These are phyloP conservation scores for Amanita polypyramis DNA, from an alignment of 768 basidiomycete genomes.

Conservation along the genomic window DNA sequence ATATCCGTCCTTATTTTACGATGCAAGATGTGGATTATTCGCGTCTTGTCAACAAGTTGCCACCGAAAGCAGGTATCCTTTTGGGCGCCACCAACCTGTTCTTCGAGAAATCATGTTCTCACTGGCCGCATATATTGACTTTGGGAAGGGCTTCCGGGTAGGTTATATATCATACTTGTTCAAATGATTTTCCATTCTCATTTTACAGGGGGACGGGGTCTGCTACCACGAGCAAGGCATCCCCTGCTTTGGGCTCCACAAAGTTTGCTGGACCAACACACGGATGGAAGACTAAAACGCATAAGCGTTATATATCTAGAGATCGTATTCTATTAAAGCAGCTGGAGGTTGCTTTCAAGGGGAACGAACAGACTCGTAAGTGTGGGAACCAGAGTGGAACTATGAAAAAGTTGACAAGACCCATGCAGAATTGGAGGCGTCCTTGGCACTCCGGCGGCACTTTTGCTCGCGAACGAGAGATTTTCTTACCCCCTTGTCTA, in stretches of 20 bases:
- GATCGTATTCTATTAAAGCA: slow-evolving; percentile 65
- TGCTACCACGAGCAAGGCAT: slow-evolving; percentile 6
- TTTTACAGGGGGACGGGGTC: slow-evolving; percentile 8
- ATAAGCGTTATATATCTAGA: slow-evolving; percentile 79
- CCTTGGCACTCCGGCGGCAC: slow-evolving; percentile 62
- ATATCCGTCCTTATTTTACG: slow-evolving; percentile 91
- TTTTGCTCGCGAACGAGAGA: slow-evolving; percentile 80
- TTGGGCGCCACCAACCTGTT: slow-evolving; percentile 87
- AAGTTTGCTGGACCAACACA: slow-evolving; percentile 41
- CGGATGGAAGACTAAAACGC: slow-evolving; percentile 70
- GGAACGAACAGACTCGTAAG: slow-evolving; percentile 43
- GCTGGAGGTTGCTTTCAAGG: slow-evolving; percentile 50
- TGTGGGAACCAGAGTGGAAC: slow-evolving; percentile 11
- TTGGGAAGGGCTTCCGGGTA: slow-evolving; percentile 44
- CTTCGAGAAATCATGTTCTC: slow-evolving; percentile 65
- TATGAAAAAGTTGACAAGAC: neutral
- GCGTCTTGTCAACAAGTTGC: slow-evolving; percentile 66
- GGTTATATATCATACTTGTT: slow-evolving; percentile 11
- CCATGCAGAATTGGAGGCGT: slow-evolving; percentile 47
- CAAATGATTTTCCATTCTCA: neutral
- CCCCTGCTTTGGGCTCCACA: neutral
- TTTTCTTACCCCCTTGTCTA: slow-evolving; percentile 79
- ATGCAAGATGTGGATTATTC: slow-evolving; percentile 87
- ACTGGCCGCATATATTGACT: slow-evolving; percentile 82
- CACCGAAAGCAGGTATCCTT: slow-evolving; percentile 67